Conservation (phyloP, 2,329 filamentous ascomycete genomes). For the Alternaria brassicicola region DNA sequence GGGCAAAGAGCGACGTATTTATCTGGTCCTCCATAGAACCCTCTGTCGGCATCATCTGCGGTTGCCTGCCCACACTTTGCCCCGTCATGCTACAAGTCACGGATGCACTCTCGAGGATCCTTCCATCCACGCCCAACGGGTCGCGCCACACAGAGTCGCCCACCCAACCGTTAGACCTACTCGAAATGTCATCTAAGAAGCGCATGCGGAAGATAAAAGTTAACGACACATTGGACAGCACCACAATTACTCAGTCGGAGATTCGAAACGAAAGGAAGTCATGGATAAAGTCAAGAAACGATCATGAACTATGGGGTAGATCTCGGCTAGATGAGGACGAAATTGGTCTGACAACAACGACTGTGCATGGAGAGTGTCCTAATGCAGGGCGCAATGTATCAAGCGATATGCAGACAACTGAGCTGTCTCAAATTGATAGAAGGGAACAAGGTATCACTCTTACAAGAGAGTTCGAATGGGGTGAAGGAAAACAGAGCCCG, state of each 20-base stretch:
- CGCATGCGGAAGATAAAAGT: slow-evolving; percentile 27
- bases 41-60: slow-evolving; percentile 35
- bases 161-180: slow-evolving; percentile 12
- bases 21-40: slow-evolving; percentile 38
- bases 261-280: neutral
- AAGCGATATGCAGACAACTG: neutral
- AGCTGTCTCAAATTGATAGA: neutral
- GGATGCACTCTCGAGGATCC: slow-evolving; percentile 14
- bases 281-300: slow-evolving; percentile 1
- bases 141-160: slow-evolving; percentile 9
- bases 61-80: slow-evolving; percentile 32
- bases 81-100: slow-evolving; percentile 25
- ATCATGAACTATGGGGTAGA: slow-evolving; percentile 14
- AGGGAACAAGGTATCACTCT: slow-evolving; percentile 21
- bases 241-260: slow-evolving; percentile 10
- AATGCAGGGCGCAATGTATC: neutral
- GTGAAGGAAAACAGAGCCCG: slow-evolving; percentile 10
- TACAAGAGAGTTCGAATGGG: slow-evolving; percentile 32
- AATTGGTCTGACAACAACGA: slow-evolving; percentile 29
- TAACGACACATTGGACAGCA: slow-evolving; percentile 21
- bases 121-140: slow-evolving; percentile 19
- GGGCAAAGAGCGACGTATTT: slow-evolving; percentile 38
- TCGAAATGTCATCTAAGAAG: slow-evolving; percentile 33
- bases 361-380: slow-evolving; percentile 9
- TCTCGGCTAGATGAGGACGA: slow-evolving; percentile 32